These are phyloP conservation scores for Amaranthus hypochondriacus DNA, from an alignment of 148 eudicot species.

Conservation along the genomic window DNA sequence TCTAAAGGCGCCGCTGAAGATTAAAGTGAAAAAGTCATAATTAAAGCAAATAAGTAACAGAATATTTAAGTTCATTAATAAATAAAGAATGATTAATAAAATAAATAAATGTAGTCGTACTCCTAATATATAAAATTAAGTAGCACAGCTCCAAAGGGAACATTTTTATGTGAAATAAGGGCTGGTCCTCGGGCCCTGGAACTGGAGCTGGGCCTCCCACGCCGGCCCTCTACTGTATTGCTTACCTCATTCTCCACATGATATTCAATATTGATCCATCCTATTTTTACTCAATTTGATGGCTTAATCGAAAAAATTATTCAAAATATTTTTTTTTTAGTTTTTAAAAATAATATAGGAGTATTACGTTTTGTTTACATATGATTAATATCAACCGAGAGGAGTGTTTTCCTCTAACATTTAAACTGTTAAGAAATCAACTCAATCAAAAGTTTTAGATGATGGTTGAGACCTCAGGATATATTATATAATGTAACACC, in stretches of 20 bases:
- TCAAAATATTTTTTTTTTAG: too few relatives aligned
- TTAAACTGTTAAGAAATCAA: too few relatives aligned
- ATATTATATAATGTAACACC: too few relatives aligned
- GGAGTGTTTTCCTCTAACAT: too few relatives aligned
- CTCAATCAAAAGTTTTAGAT: too few relatives aligned
- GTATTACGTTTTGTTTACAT: too few relatives aligned
- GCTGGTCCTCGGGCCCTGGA: not conserved
- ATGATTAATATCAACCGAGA: too few relatives aligned
- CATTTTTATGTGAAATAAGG: conserved; percentile 20
- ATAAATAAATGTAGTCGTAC: not conserved
- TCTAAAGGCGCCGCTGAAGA: conserved; percentile 17
- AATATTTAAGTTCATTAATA: conserved; percentile 6
- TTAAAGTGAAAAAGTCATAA: conserved; percentile 18
- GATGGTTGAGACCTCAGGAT: too few relatives aligned
- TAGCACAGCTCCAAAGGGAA: conserved; percentile 8
- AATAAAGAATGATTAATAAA: not conserved
- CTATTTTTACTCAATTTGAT: too few relatives aligned
- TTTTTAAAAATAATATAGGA: too few relatives aligned
- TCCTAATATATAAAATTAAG: not conserved
- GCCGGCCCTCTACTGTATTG: not conserved
- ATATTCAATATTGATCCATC: not conserved
- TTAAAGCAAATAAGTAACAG: conserved; percentile 15
- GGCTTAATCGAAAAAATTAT: too few relatives aligned
- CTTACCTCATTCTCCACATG: conserved; percentile 4
- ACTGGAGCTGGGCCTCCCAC: conserved; percentile 22